Base-by-base conservation (phyloP, 768 basidiomycete genomes). In the Collybia mongolica region DNA sequence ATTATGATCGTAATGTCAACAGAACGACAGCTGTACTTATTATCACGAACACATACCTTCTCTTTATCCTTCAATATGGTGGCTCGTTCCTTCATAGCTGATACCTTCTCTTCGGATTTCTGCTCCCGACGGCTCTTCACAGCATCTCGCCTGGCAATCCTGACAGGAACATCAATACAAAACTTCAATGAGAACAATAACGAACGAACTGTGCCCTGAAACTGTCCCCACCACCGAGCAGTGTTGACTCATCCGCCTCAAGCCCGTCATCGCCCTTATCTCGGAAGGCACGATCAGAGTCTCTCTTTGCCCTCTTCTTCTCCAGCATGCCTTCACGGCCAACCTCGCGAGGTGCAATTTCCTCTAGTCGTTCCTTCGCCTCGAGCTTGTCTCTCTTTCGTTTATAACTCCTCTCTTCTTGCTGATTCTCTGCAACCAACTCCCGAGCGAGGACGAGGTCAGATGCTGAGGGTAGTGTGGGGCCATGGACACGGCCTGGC, bases 311-410 rank as follows among this genome's bases (percentile, higher is more conserved):
- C 24, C 82, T 72, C 66, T 93, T 91, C 74, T 93, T 93, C 72
- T 95, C 94, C 53, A 94, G 64, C 79, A 88, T 82, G 2, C 84
- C 89, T 56, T 95, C 94, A 47, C 83, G 74, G 1, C 94, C 94
- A 3, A 88, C 83, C 52, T 82, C 79, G 56, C 83, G 83, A n/a
- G 93, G 90, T 7, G 87, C 86, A 1, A 89, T 84, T 24, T 94
- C 90, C 60, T 93, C 90, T 12, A 90, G 48, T 35, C 82, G 73
- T 2, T 88, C 86, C 60, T 82, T 85, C 15, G 78, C 81, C 54
- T 87, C 84, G 42, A 72, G 67, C 35, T 79, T 79, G 32, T 86
- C 83, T 0, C 84, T 78, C 59, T 91, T 92, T 19, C 88, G 82
- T 54, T 83, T 80, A 39, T 78, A 63, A 14, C 70, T 65, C 8